phyloP scores from a whole-genome alignment of 257 asterid genomes.

The Paraleonurus japonicus region DNA sequence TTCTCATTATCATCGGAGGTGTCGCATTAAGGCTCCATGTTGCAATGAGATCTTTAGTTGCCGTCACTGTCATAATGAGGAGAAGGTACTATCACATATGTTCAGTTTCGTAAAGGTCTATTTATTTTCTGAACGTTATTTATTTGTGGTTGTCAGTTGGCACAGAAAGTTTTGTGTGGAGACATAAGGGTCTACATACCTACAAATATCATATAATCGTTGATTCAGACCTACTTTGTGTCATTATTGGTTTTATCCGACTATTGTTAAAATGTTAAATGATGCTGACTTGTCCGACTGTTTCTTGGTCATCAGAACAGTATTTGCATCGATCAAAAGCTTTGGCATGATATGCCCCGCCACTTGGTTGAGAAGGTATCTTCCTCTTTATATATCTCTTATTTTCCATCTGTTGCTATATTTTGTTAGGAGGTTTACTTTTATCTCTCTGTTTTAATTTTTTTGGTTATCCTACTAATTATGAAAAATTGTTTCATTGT shows the following conservation, averaged over 20 bases:
- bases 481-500: conserved; percentile 4
- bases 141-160: not conserved
- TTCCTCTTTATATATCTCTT: not conserved
- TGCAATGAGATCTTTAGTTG: conserved; percentile 79
- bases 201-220: not conserved
- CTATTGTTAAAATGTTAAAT: not conserved
- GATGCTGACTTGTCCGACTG: conserved; percentile 3
- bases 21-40: conserved; percentile 83
- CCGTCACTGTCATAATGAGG: conserved; percentile 94
- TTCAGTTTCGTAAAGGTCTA: not conserved
- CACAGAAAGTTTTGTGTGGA: not conserved
- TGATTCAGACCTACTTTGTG: not conserved
- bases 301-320: conserved; percentile 48
- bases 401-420: not conserved
- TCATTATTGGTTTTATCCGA: not conserved
- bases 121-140: not conserved
- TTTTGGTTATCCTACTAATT: conserved; percentile 11
- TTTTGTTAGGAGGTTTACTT: not conserved
- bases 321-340: conserved; percentile 51
- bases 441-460: not conserved
- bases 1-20: conserved; percentile 81
- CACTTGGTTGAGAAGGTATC: conserved; percentile 68
- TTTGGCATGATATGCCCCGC: conserved; percentile 80
- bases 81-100: conserved; percentile 46
- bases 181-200: not conserved